A percentile compares a stretch with the other conserved stretches of the same genome.
These are phyloP conservation scores for Ceratocystis harringtonii DNA, from an alignment of 2,329 filamentous ascomycete genomes.

Conservation along the genomic window DNA sequence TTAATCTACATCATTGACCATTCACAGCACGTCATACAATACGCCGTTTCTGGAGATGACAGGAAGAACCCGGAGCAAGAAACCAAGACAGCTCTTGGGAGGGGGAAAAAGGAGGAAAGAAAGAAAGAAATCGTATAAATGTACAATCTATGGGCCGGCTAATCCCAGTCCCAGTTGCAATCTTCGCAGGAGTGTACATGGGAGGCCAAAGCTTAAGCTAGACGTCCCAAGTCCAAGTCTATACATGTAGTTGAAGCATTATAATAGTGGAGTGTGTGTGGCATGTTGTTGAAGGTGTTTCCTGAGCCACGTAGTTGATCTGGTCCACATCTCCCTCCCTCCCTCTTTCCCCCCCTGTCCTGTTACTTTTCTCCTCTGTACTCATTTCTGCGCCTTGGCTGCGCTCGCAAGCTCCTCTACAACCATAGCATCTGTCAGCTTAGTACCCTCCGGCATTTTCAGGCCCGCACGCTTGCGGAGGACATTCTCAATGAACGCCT, in stretches of 20 bases:
- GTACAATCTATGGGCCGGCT: not conserved
- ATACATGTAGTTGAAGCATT: not conserved
- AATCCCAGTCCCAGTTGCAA: not conserved
- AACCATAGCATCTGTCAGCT: conserved; percentile 29
- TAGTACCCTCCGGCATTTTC: conserved; percentile 20
- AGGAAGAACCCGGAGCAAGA: no score
- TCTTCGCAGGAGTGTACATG: not conserved
- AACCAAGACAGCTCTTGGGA: no score
- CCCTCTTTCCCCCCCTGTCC: not conserved
- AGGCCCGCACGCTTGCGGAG: conserved; percentile 56
- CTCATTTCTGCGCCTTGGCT: conserved; percentile 3
- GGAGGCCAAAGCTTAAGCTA: not conserved
- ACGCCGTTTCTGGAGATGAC: no score
- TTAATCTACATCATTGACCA: not conserved
- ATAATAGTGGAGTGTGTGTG: not conserved
- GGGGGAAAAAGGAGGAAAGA: no score
- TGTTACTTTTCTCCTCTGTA: not conserved
- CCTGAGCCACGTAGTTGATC: not conserved
- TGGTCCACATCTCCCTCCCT: not conserved
- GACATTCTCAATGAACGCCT: conserved; percentile 98
- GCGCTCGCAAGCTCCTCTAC: conserved; percentile 23
- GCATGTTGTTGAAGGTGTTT: not conserved
- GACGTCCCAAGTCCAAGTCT: not conserved
- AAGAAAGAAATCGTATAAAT: not conserved
- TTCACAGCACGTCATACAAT: no score